Evolutionary conservation across 257 asterid genomes (phyloP), one percentile per base, ranked within the genome.

Genomic region (Primulina tabacum): DNA sequence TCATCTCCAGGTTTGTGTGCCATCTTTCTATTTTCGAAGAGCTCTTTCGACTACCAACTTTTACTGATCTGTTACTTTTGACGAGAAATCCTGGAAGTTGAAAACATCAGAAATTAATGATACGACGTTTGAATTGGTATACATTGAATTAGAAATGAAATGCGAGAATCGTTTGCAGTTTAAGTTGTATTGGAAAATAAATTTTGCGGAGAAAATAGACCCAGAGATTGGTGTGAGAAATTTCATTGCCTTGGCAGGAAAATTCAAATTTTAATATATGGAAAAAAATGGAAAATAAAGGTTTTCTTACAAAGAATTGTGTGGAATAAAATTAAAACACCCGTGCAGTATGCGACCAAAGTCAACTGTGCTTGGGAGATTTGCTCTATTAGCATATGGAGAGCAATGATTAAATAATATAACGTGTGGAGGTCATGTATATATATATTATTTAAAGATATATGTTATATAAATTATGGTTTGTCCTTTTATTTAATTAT

Each of bases 1-100:
- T 82, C 99, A 89, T 81, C 99, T 94, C 85, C 99, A 94, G 99
- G 99, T 93, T 74, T 67, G 74, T 17, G 43, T 66, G 26, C 26
- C 55, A 14, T 58, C 64, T 66, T 60, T 60, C 50, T 58, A 32
- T 37, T n/a, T 63, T 40, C 12, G 26, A 28, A 57, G 56, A 33
- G 35, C 67, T 52, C 65, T 64, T 67, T 65, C 30, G 71, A 17
- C 16, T 60, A 53, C 17, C 43, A 65, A 2, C 14, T 53, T 53
- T 61, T 16, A 47, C 12, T 33, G 59, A 26, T 70, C 33, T n/a
- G 66, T 34, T 53, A 59, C 73, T 72, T 71, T 6, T 63, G 62
- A 33, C 50, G 52, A 28, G 68, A 21, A 56, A 50, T 0, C 59
- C 56, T 34, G 6, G 53, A 43, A 43, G 0, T 43, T 14, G 50